Evolutionary conservation across 805 yeast species (phyloP).

Genomic region (Myxozyma kluyveri): DNA sequence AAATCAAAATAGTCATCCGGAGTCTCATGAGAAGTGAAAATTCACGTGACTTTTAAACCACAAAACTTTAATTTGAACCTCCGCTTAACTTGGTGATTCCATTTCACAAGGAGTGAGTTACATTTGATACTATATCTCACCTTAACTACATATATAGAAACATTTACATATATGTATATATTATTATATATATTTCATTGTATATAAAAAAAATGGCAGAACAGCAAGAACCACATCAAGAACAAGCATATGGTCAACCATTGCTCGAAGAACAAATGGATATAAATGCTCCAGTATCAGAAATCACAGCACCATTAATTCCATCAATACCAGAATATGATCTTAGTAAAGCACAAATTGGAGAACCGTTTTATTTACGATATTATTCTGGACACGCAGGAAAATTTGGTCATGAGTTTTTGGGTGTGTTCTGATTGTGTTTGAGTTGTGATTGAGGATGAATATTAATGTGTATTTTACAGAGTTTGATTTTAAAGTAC

Average conservation of each 20-base stretch:
- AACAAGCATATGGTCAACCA: neutral
- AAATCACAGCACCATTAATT: neutral
- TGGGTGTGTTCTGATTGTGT: slow-evolving; percentile 34
- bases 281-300: neutral
- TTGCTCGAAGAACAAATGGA: neutral
- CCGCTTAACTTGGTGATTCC: too few relatives aligned
- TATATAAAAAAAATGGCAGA: too few relatives aligned
- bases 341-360: slow-evolving; percentile 14
- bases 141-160: too few relatives aligned
- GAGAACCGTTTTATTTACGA: slow-evolving; percentile 42
- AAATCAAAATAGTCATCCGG: neutral
- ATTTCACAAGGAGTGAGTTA: too few relatives aligned
- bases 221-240: neutral
- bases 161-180: too few relatives aligned
- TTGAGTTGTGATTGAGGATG: neutral
- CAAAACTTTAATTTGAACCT: too few relatives aligned
- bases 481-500: slow-evolving; percentile 40
- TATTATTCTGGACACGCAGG: slow-evolving; percentile 49
- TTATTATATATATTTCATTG: too few relatives aligned
- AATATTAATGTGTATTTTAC: neutral
- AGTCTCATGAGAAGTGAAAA: too few relatives aligned
- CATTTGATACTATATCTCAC: too few relatives aligned
- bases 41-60: too few relatives aligned
- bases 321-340: slow-evolving; percentile 8
- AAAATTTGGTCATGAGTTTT: slow-evolving; percentile 47